Evolutionary conservation across 495 filamentous ascomycete species (phyloP), one percentile per base, ranked within the genome.

Genomic region (Aspergillus bridgeri): DNA sequence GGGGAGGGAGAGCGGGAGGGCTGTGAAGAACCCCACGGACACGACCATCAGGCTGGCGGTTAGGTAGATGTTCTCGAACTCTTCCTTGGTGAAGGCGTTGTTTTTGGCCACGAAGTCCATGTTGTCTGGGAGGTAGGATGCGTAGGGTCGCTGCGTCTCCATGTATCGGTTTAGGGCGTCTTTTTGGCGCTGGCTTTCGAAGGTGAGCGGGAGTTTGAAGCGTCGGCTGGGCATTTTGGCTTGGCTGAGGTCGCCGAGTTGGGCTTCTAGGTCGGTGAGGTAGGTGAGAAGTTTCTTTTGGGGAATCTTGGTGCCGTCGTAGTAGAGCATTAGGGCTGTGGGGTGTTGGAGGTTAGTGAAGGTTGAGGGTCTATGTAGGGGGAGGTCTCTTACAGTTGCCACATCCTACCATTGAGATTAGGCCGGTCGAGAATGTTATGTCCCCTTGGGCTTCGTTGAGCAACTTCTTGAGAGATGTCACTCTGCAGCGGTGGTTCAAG

Each of bases 71-170:
- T 77, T 61, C 11, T 77, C 67, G 19, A 80, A 72, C 61, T 79
- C 70, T 19, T 74, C 65, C 9, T 67, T 64, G 5, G 76, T 74
- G 45, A 85, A 74, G 18, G 77, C 82, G 56, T 86, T 86, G 67
- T 81, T 83, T 43, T 77, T 73, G 5, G 81, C 80, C 11, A 85
- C 76, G 48, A 83, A 86, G 17, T 73, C 72, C 53, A 84, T 69
- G 51, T 83, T 83, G 59, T 83, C 81, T 0, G 83, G 82, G 3
- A 85, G 67, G 48, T 82, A 86, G n/a, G 74, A 70, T 5, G 82
- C 83, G 42, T 82, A 78, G 6, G 81, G 77, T 2, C 83, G 75
- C 51, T 83, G 82, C 2, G 79, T 83, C 43, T 81, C 76, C 65
- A 80, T 83, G 64, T 86, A 86, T 6, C 83, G 76, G 22, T 75